Evolutionary conservation across 164 flowering plant genomes (phyloP), one percentile per base, ranked within the genome.

Genomic region (Paratinospora sagittata): DNA sequence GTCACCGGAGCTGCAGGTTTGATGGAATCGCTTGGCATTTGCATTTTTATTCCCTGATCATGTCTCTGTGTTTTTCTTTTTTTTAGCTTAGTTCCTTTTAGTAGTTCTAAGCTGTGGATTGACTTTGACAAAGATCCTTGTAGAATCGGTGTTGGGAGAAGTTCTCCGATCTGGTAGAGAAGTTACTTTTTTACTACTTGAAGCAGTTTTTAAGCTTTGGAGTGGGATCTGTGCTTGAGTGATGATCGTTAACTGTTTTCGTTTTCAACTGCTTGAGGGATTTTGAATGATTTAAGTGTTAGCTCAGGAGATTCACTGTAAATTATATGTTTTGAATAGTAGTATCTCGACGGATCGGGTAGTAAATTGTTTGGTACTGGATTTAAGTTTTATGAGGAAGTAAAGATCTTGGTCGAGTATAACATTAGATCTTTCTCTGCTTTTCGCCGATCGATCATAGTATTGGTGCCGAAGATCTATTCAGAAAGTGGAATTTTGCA

Each of bases 1-100:
- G 96, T 90, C 68, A 90, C 96, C n/a, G 96, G 96, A 33, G 96
- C 96, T 33, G 96, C 96, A 76, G 92, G 96, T 90, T 55, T 37
- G 74, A 60, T 23, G 21, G 7, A 34, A 11, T 37, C 27, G 60
- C 34, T 57, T 27, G 27, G 43, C 36, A 69, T 19, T 27, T 65
- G 43, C 37, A 8, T 65, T n/a, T 24, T 41, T 33, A 2, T 66
- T 43, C 24, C 17, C 11, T 2, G 71, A 66, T 74, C 68, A 12
- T 70, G 70, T 27, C n/a, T 19, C 3, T 63, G 27, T 12, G 23
- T 34, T 8, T 65, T 37, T 4, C 3, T 63, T 63, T 27, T 3
- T 23, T 27, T 30, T 13, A 26, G 43, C 5, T 39, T 1, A 4
- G n/a, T n/a, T n/a, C n/a, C n/a, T n/a, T n/a, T n/a, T n/a, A n/a